Base-by-base conservation (phyloP, 768 basidiomycete species). In the Hemileccinum rubropunctum region DNA sequence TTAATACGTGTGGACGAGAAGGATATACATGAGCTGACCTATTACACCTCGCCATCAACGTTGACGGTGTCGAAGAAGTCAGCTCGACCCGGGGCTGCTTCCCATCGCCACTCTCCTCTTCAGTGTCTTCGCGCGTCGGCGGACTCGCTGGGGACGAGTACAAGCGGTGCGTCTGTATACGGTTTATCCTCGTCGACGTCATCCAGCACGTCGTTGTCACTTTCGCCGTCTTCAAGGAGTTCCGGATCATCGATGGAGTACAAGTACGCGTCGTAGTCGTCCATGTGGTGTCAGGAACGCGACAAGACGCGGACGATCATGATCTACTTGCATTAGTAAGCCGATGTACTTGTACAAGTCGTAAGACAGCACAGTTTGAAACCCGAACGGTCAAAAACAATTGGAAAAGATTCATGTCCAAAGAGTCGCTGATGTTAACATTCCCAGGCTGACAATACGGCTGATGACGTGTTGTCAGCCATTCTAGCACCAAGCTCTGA, bases 241-340 rank as follows among this genome's bases (percentile, higher is more conserved):
- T 62, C 54, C 5, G n/a, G 9, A 14, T 54, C 58, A 17, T 63
- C 61, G 14, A 64, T 51, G 2, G 62, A 61, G 44, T 53, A 54
- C 34, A 64, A 37, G 30, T 39, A 54, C 44, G 56, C 61, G 35
- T 62, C 61, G 51, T 58, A 62, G 50, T 64, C 55, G 47, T 61
- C 56, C 58, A 64, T 64, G 42, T 8, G 28, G 28, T 36, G 42
- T 23, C 11, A 23, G 3, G 21, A 4, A 15, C 35, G 17, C 17
- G 9, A 23, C 39, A 28, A 21, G 48, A 49, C 51, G 48, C 60
- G 59, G 40, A 14, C 8, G 21, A 37, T 47, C 47, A 4, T 28
- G 27, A 28, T 28, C 27, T 28, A 28, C 27, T 9, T 28, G n/a
- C n/a, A n/a, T n/a, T n/a, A n/a, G n/a, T n/a, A n/a, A n/a, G n/a